Evolutionary conservation across 768 basidiomycete species (phyloP), one percentile per base, ranked within the genome.

Genomic region (Leccinum longicurvipes): DNA sequence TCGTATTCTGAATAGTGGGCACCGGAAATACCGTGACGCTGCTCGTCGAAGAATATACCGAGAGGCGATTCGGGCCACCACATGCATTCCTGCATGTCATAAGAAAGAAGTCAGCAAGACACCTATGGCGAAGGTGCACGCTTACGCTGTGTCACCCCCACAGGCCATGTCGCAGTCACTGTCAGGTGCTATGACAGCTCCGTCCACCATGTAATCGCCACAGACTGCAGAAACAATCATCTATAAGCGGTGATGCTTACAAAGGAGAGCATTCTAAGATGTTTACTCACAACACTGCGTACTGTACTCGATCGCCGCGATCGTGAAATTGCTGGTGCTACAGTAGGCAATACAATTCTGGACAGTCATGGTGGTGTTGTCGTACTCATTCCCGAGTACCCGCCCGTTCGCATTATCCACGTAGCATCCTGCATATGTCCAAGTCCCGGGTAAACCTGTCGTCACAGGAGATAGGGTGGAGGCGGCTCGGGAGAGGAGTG

Each of bases 371-470:
- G 60, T 56, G 46, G 58, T 67, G 41, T 62, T 67, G 52, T 79
- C 74, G 0, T 75, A 55, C 60, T 80, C 74, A 29, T 71, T 74
- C 25, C 69, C 61, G 54, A 89, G 75, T n/a, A 84, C 73, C 11
- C 87, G 86, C 12, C 89, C 89, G 61, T 79, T 65, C 0, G 79
- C 81, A 52, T 84, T 83, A 65, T 91, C 89, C 81, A 89, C 82
- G 68, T 80, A 91, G 63, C 89, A 89, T 6, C 76, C 82, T 23
- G 71, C 77, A 52, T 88, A 89, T 0, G 73, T 71, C 83, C 85
- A 89, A 24, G 74, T 74, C 5, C 68, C 67, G 0, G 83, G 81
- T 5, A 89, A 79, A 23, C 79, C 81, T 11, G 64, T 66, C 1
- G 74, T 77, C 25, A 87, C 82, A 0, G 81, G 79, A 7, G 53